Evolutionary conservation across 2,329 filamentous ascomycete species (phyloP).

Genomic region (Chaetomiaceae sp.): DNA sequence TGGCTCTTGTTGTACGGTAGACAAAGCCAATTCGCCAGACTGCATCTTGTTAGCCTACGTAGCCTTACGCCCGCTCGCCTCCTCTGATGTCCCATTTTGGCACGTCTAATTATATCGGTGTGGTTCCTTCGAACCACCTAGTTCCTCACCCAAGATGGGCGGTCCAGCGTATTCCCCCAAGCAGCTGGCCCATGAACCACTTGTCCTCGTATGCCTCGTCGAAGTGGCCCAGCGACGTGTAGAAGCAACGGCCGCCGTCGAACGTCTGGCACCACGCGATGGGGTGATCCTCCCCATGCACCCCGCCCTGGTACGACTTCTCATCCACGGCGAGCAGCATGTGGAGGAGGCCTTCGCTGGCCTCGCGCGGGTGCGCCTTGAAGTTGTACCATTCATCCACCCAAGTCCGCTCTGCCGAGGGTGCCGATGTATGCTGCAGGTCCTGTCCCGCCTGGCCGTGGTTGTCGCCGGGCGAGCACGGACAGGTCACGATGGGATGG

Average conservation of each 20-base stretch:
- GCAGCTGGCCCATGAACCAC: conserved; percentile 24
- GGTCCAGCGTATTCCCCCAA: conserved; percentile 26
- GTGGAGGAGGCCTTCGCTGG: conserved; percentile 23
- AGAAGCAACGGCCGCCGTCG: conserved; percentile 34
- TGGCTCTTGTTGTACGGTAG: too few relatives aligned
- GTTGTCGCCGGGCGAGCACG: background rate
- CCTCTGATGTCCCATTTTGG: too few relatives aligned
- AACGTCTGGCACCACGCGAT: conserved; percentile 37
- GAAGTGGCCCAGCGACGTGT: conserved; percentile 39
- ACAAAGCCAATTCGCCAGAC: too few relatives aligned
- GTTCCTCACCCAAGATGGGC: conserved; percentile 3
- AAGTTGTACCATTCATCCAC: conserved; percentile 42
- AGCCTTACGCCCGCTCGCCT: too few relatives aligned
- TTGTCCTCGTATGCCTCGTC: conserved; percentile 33
- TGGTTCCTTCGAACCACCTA: too few relatives aligned
- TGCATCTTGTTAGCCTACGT: too few relatives aligned
- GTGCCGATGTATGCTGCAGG: background rate
- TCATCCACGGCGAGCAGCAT: conserved; percentile 35
- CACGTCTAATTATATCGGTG: too few relatives aligned
- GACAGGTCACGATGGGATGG: conserved; percentile 28
- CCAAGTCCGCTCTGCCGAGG: conserved; percentile 24
- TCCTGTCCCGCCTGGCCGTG: conserved; percentile 2
- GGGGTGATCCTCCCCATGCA: conserved; percentile 33
- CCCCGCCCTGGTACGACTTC: conserved; percentile 31
- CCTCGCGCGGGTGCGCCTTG: conserved; percentile 26